Base-by-base conservation (phyloP, 2,329 filamentous ascomycete genomes). In the Calonectria hongkongensis region DNA sequence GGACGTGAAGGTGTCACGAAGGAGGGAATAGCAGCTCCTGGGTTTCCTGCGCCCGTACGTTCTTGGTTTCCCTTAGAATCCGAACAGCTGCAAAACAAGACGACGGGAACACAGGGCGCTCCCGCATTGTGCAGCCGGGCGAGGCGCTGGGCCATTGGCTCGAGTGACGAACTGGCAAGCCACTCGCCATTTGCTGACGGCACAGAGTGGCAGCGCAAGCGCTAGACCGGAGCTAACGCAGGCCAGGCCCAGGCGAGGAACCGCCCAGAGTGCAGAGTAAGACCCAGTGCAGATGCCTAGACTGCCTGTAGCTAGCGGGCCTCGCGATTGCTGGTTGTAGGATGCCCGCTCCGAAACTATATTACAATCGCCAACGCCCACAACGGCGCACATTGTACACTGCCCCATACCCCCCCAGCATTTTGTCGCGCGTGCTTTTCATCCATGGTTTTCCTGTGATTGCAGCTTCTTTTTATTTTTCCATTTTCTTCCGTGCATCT, bases 291-390 rank as follows among this genome's bases (percentile, higher is more conserved):
- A 27, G 39, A 25, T 16, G 39, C 27, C 58, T 47, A 63, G 41
- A 21, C 41, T 47, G 27, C 18, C 36, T 45, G 41, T 13, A 33
- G 39, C 33, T 63, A 47, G 58, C 39, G 27, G 30, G 5, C 30
- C 30, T 9, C 30, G 5, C 6, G 36, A 15, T 63, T 16, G 9
- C 25, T 47, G 39, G 25, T 7, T 47, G 28, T 47, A 4, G 30
- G n/a, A 39, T 41, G 33, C 15, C 41, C 58, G 10, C 58, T 39
- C 39, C 58, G 39, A 63, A 63, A 63, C 41, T 63, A 47, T 63
- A 63, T 33, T 47, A 63, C 41, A 63, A 63, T 47, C 16, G 25
- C 3, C 41, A 63, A 63, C 58, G 58, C 58, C 41, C 58, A 27
- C 41, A 63, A 63, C 58, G 58, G 58, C 41, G 41, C 41, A 28